These are phyloP conservation scores for Fagus crenata DNA, from an alignment of 306 rosid genomes.

Conservation along the genomic window DNA sequence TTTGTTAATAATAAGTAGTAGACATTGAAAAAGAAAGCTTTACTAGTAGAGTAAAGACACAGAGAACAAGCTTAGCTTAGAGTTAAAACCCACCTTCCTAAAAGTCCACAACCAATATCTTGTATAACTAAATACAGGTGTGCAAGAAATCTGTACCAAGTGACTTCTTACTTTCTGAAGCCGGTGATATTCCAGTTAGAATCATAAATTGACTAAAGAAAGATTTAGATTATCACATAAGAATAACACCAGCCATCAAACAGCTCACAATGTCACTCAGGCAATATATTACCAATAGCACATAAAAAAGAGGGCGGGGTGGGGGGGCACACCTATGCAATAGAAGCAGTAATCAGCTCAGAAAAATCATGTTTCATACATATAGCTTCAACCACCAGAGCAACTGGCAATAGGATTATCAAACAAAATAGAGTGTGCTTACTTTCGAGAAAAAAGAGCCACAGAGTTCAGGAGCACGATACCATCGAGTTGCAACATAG, in stretches of 20 bases:
- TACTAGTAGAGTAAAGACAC: neutral
- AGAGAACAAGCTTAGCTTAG: neutral
- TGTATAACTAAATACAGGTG: neutral
- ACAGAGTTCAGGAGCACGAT: conserved; percentile 97
- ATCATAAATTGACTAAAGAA: neutral
- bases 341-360: neutral
- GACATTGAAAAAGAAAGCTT: neutral
- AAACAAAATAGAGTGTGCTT: conserved; percentile 31
- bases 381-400: neutral
- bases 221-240: neutral
- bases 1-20: neutral
- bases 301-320: neutral
- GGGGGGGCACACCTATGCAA: neutral
- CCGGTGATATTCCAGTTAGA: neutral
- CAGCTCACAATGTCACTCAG: neutral
- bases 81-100: neutral
- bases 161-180: neutral
- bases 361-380: neutral
- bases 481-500: conserved; percentile 99
- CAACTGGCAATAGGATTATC: neutral
- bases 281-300: neutral
- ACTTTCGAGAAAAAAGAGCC: conserved; percentile 99
- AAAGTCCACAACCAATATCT: no score
- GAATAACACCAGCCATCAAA: neutral
- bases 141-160: neutral